Conservation (phyloP, 768 basidiomycete genomes). For the Naganishia vishniacii region DNA sequence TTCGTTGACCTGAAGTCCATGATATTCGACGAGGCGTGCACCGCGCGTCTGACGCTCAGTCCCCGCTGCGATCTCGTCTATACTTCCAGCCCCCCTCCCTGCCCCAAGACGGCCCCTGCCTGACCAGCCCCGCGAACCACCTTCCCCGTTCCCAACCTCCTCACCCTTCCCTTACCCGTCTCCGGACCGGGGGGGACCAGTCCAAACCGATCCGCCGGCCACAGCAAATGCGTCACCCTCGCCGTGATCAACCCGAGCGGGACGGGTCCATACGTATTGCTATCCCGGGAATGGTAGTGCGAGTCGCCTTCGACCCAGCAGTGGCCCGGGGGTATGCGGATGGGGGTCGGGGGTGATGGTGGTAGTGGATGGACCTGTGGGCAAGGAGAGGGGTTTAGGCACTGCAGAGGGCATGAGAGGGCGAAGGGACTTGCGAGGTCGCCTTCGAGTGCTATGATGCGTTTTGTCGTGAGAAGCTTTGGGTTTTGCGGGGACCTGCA, state of each 20-base stretch:
- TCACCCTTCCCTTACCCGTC: conserved; percentile 38
- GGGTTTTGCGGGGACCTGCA: conserved; percentile 47
- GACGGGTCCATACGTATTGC: conserved; percentile 48
- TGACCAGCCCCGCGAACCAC: background rate
- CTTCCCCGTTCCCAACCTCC: conserved; percentile 9
- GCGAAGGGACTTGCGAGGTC: conserved; percentile 39
- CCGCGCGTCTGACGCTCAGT: too few relatives aligned
- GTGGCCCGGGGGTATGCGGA: conserved; percentile 47
- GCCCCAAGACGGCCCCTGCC: background rate
- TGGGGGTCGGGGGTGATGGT: conserved; percentile 41
- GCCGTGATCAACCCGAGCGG: conserved; percentile 47
- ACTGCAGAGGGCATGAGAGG: conserved; percentile 1
- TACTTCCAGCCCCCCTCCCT: background rate
- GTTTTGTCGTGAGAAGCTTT: conserved; percentile 47
- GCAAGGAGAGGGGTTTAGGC: background rate
- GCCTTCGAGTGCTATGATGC: conserved; percentile 48
- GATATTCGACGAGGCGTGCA: too few relatives aligned
- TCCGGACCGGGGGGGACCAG: conserved; percentile 33
- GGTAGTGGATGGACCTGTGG: conserved; percentile 42
- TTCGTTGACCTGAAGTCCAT: too few relatives aligned
- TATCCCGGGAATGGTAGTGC: conserved; percentile 43
- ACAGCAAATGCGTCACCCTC: conserved; percentile 43
- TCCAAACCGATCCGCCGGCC: conserved; percentile 42
- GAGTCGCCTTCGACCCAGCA: conserved; percentile 51
- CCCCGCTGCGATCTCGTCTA: background rate